Percentiles rank a stretch among this genome's conserved stretches.
phyloP scores from a whole-genome alignment of 2,329 filamentous ascomycete species.

The Claviceps sp. region DNA sequence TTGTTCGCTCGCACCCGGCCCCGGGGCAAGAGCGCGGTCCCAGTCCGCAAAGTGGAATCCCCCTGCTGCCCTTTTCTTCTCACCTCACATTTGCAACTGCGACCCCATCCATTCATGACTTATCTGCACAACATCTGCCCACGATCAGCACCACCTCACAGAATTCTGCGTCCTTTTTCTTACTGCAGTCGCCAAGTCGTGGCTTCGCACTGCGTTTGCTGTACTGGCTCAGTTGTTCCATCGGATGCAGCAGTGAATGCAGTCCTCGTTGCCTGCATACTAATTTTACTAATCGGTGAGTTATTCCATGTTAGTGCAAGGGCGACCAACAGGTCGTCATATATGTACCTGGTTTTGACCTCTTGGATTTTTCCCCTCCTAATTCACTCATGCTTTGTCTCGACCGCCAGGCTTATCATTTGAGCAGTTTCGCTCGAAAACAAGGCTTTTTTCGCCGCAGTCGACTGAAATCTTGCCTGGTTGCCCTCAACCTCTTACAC shows the following conservation, averaged over 20 bases:
- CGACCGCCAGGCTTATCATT: not conserved
- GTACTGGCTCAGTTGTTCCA: conserved; percentile 1
- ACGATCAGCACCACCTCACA: conserved; percentile 7
- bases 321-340: conserved; percentile 1
- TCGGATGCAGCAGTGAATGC: not conserved
- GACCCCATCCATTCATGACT: conserved; percentile 11
- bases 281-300: conserved; percentile 3
- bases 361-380: not conserved
- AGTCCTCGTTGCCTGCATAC: not conserved
- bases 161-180: conserved; percentile 6
- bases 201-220: not conserved
- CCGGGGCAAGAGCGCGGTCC: conserved; percentile 4
- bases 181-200: not conserved
- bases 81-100: conserved; percentile 12
- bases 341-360: not conserved
- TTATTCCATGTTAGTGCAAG: conserved; percentile 8
- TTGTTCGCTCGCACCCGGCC: conserved; percentile 2
- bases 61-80: conserved; percentile 11
- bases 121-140: conserved; percentile 14
- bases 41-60: conserved; percentile 9
- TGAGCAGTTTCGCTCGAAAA: not conserved
- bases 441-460: not conserved
- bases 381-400: not conserved
- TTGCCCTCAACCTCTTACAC: not conserved
- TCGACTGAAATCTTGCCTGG: not conserved